Evolutionary conservation across 2,329 filamentous ascomycete species (phyloP).

Genomic region (Beauveria brongniartii): DNA sequence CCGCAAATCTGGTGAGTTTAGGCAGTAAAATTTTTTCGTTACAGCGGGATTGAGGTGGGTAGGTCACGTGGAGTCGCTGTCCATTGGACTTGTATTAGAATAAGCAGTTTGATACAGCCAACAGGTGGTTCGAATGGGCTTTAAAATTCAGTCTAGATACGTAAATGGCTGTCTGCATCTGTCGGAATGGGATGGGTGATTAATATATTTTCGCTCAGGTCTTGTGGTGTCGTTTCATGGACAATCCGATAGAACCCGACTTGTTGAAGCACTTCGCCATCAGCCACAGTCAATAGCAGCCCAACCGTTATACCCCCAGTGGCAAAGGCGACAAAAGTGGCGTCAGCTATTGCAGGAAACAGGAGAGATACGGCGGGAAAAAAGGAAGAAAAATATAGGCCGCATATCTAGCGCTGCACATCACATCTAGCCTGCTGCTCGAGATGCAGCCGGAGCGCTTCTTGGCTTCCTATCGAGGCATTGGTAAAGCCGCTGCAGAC

Average conservation of each 20-base stretch:
- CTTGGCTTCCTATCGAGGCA: neutral
- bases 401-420: neutral
- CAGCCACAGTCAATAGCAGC: neutral
- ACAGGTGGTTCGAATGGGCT: neutral
- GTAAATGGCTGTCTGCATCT: neutral
- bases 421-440: neutral
- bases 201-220: neutral
- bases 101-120: neutral
- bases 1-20: neutral
- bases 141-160: neutral
- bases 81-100: neutral
- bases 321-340: neutral
- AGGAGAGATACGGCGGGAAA: neutral
- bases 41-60: neutral
- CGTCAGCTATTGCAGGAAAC: conserved; percentile 1
- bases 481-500: too few species aligned
- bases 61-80: conserved; percentile 1
- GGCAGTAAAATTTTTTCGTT: conserved; percentile 2
- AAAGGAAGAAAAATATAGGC: neutral
- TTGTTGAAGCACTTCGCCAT: neutral
- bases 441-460: neutral
- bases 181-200: neutral
- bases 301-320: neutral
- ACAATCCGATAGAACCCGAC: conserved; percentile 6
- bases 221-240: neutral